Evolutionary conservation across 768 basidiomycete species (phyloP).

Genomic region (Filobasidium wieringae): DNA sequence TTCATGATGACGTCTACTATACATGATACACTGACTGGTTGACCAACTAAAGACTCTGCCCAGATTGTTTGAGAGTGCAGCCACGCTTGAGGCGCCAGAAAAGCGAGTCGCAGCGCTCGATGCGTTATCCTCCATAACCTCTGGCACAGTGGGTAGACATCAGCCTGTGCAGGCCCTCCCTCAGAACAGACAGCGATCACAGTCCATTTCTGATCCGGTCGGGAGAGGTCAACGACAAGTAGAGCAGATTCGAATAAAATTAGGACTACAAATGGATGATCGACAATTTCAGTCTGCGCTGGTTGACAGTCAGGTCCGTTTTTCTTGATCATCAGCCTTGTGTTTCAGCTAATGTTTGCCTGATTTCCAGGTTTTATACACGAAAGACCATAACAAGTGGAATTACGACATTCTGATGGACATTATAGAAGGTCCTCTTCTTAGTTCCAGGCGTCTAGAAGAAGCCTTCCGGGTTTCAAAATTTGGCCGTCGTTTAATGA

Average conservation of each 20-base stretch:
- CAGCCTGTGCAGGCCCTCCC: not conserved
- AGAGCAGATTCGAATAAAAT: conserved; percentile 76
- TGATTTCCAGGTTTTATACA: conserved; percentile 57
- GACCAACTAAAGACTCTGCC: conserved; percentile 56
- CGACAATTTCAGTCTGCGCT: conserved; percentile 72
- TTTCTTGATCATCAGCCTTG: conserved; percentile 2
- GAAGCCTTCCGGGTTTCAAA: conserved; percentile 84
- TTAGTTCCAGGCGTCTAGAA: conserved; percentile 83
- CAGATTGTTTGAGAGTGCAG: conserved; percentile 66
- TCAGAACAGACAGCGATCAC: conserved; percentile 41
- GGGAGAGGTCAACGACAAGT: conserved; percentile 79
- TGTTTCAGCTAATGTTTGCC: not conserved
- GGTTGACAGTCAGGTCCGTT: conserved; percentile 67
- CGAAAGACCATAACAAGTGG: conserved; percentile 85
- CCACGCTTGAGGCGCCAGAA: conserved; percentile 60
- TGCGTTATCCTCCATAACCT: conserved; percentile 76
- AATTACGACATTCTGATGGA: conserved; percentile 79
- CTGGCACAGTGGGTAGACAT: conserved; percentile 72
- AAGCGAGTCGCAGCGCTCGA: conserved; percentile 72
- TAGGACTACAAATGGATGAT: conserved; percentile 92
- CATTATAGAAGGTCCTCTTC: conserved; percentile 77
- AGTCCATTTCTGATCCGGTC: conserved; percentile 63
- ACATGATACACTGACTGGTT: not conserved
- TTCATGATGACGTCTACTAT: not conserved
- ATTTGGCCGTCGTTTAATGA: conserved; percentile 79